Base-by-base conservation (phyloP, 202 grass and related monocot genomes). In the Saccharum hybrid region DNA sequence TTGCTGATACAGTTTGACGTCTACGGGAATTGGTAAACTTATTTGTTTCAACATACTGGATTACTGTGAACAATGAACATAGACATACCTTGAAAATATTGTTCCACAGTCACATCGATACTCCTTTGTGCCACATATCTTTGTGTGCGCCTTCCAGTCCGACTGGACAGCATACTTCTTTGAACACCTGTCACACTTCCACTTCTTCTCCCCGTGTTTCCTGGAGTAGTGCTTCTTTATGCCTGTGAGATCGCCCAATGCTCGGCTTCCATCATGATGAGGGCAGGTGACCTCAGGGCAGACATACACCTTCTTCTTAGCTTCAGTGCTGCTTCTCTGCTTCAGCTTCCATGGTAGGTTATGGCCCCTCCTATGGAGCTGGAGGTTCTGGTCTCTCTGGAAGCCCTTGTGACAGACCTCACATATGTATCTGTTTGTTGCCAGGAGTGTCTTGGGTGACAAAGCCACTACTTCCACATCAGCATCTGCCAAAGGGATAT, bases 261-360 rank as follows among this genome's bases (percentile, higher is more conserved):
- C 28, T 28, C 28, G 28, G 28, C 28, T 92, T 2, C 84, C 86
- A 36, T 92, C 87, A 73, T 92, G 90, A 18, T 92, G 90, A 38
- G 90, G 87, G 42, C 90, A 92, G 34, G 83, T 92, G 36, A 82
- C 37, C 81, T 92, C 90, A 19, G 90, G 90, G 41, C 90, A 92
- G 19, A 92, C 43, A 48, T 89, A 89, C 21, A 97, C 89, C 72
- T 90, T 93, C 83, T 93, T 96, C 91, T 93, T 97, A 14, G 86
- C 45, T 34, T 97, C 94, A 21, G 86, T 85, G 46, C 75, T 85
- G 81, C 90, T 93, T 85, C 91, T 97, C 63, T 97, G 94, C 63
- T 97, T 97, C 71, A 97, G 86, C 83, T 97, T 97, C 94, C 94
- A 97, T 76, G 94, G 94, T 48, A 97, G 82, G 75, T 97, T 97